Evolutionary conservation across 2,329 filamentous ascomycete genomes (phyloP).

Genomic region (Fusarium staphyleae): DNA sequence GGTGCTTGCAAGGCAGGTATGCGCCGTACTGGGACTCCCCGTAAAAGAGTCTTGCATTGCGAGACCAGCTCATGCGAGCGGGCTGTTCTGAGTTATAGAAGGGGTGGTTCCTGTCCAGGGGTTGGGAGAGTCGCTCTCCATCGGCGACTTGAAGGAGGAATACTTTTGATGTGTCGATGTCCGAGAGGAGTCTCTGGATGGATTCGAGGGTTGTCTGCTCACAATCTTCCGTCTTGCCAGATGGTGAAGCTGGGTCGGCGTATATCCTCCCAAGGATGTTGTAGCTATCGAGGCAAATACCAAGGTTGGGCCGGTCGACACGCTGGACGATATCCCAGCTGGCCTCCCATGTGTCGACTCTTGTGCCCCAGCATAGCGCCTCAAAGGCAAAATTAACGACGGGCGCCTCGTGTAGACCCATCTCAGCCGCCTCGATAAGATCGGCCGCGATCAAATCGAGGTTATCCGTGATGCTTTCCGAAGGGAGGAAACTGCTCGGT

Average conservation of each 20-base stretch:
- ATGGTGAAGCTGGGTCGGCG: constrained; percentile 67
- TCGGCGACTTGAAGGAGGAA: constrained; percentile 83
- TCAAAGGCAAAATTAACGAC: constrained; percentile 76
- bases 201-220: constrained; percentile 62
- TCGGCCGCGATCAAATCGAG: constrained; percentile 66
- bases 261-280: constrained; percentile 77
- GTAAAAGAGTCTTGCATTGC: constrained; percentile 71
- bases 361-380: constrained; percentile 74
- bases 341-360: constrained; percentile 73
- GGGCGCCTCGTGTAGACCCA: constrained; percentile 64
- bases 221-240: constrained; percentile 61
- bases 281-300: constrained; percentile 79
- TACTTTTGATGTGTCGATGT: constrained; percentile 68
- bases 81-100: constrained; percentile 48
- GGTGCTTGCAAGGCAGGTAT: constrained; percentile 70
- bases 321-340: constrained; percentile 72
- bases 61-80: constrained; percentile 75
- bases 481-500: constrained; percentile 72
- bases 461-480: constrained; percentile 53
- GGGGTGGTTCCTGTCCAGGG: constrained; percentile 60
- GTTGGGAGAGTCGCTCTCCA: constrained; percentile 66
- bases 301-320: constrained; percentile 75
- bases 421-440: constrained; percentile 69
- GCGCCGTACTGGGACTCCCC: constrained; percentile 66
- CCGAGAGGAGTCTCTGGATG: constrained; percentile 59